phyloP scores from a whole-genome alignment of 2,329 filamentous ascomycete genomes.

The Sordariomycetes sp. region DNA sequence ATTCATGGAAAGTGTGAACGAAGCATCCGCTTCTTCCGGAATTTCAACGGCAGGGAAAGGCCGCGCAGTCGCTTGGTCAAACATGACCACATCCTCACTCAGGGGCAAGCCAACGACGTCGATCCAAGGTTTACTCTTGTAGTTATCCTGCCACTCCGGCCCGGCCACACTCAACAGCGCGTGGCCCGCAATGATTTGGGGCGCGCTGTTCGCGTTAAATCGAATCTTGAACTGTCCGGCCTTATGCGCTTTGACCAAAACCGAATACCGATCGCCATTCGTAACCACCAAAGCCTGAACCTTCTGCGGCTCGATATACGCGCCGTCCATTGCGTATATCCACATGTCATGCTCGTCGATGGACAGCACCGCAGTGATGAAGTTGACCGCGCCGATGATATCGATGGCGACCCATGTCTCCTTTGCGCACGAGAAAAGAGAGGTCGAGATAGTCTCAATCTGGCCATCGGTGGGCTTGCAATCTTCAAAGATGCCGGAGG shows the following conservation, averaged over 20 bases:
- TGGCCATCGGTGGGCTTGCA: conserved; percentile 37
- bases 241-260: conserved; percentile 36
- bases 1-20: conserved; percentile 31
- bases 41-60: conserved; percentile 38
- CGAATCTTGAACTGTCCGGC: conserved; percentile 45
- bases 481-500: conserved; percentile 29
- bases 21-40: conserved; percentile 30
- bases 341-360: conserved; percentile 45
- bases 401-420: conserved; percentile 44
- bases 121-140: conserved; percentile 32
- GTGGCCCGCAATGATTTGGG: conserved; percentile 46
- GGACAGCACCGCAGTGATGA: conserved; percentile 32
- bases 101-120: conserved; percentile 35
- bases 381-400: conserved; percentile 41
- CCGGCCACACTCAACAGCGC: conserved; percentile 33
- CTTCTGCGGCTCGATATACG: conserved; percentile 41
- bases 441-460: conserved; percentile 32
- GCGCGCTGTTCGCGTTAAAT: conserved; percentile 33
- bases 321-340: conserved; percentile 44
- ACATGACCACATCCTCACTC: conserved; percentile 29
- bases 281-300: conserved; percentile 36
- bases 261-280: conserved; percentile 43
- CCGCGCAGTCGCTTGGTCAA: conserved; percentile 29
- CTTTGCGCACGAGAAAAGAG: conserved; percentile 16
- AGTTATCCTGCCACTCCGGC: conserved; percentile 1